These are phyloP conservation scores for Mycena belliarum DNA, from an alignment of 768 basidiomycete genomes.

Conservation along the genomic window DNA sequence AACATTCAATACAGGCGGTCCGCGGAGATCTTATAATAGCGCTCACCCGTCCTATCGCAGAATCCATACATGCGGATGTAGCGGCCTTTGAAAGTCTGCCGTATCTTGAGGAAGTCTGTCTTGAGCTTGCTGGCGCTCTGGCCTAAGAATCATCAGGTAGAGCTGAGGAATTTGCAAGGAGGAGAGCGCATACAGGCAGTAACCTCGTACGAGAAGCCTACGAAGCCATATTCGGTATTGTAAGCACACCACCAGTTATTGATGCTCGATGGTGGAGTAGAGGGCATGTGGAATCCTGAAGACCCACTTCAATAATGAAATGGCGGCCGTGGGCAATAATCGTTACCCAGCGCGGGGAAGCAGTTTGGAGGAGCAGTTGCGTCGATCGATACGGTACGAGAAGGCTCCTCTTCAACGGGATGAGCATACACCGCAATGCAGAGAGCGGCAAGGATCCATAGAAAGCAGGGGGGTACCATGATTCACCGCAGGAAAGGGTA, in stretches of 20 bases:
- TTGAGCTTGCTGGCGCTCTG: constrained; percentile 53
- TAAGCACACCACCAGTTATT: constrained; percentile 66
- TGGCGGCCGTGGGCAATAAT: too few species aligned
- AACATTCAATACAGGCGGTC: neutral
- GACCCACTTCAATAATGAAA: neutral
- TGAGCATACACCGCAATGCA: neutral
- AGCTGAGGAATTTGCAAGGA: neutral
- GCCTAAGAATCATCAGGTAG: constrained; percentile 39
- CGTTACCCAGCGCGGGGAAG: constrained; percentile 36
- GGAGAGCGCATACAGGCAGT: constrained; percentile 49
- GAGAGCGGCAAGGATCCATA: constrained; percentile 4
- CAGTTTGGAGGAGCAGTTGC: constrained; percentile 32
- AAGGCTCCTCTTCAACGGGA: constrained; percentile 1
- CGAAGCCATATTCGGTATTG: constrained; percentile 69
- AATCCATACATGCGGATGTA: constrained; percentile 63
- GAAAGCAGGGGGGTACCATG: constrained; percentile 1
- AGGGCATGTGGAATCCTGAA: constrained; percentile 55
- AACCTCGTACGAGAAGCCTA: constrained; percentile 79
- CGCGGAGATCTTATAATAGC: neutral
- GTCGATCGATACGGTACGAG: neutral
- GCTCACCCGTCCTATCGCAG: constrained; percentile 37
- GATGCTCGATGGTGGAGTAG: constrained; percentile 41
- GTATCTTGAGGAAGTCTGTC: constrained; percentile 62
- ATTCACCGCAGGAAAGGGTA: neutral
- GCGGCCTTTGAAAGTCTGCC: constrained; percentile 56